Evolutionary conservation across 495 filamentous ascomycete species (phyloP), one percentile per base, ranked within the genome.

Genomic region (Trichocladium antarcticum): DNA sequence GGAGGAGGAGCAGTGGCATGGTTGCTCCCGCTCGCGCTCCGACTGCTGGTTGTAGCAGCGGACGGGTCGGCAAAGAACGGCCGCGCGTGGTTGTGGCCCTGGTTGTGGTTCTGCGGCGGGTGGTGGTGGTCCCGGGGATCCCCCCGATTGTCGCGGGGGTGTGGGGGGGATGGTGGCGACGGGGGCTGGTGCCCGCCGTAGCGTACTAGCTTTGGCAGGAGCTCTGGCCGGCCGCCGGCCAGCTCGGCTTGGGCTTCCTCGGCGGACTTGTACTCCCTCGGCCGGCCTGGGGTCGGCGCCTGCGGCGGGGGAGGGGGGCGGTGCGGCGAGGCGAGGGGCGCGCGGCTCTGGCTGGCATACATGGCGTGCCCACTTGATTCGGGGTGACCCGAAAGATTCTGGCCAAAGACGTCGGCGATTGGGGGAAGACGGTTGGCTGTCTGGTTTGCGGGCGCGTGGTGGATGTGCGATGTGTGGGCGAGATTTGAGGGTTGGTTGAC

Each of bases 361-460:
- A 64, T 35, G 2, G 83, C 79, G 54, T 93, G 85, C 11, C 82
- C 83, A 21, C 84, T 88, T 39, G 83, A 82, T 31, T 70, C 81
- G 61, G 58, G 72, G 37, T 79, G 78, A 29, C 78, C 83, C 22
- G 94, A 75, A n/a, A 86, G 72, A 49, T 90, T 86, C 35, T 81
- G 78, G 10, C 84, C 85, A 61, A 97, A 95, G 3, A 98, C 92
- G 64, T 96, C 92, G 21, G 88, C 81, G 45, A 98, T 89, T 0
- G 92, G 92, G 15, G 92, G 92, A 27, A 98, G 76, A 31, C 92
- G 84, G 63, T 97, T 97, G 60, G 82, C 82, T 2, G 92, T 95
- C 64, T 94, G 88, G 42, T 76, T 80, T 9, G 89, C 88, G 14
- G 87, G 88, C 11, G 93, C 74, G 57, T 95, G 89, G 60, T 95